These are phyloP conservation scores for Hanseniaspora taiwanica DNA, from an alignment of 805 yeast genomes.

Conservation along the genomic window DNA sequence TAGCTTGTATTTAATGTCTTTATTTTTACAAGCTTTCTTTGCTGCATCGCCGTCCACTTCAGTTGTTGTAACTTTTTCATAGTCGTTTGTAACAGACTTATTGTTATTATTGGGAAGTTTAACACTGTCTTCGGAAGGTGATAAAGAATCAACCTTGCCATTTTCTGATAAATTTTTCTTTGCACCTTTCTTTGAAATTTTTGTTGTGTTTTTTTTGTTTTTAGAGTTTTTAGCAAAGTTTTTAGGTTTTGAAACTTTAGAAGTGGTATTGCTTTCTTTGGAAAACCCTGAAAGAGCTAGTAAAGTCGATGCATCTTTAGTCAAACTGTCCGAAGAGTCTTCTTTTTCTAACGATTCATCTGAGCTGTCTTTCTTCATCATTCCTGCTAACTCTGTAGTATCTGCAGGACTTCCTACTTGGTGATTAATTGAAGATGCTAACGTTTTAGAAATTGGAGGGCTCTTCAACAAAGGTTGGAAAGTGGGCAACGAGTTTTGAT, in stretches of 20 bases:
- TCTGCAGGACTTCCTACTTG: no score
- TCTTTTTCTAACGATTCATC: background rate
- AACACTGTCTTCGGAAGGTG: background rate
- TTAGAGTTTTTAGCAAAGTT: background rate
- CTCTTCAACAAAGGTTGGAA: no score
- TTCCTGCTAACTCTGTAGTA: no score
- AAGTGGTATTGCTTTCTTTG: no score
- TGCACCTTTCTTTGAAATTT: background rate
- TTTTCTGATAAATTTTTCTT: no score
- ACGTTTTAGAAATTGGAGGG: no score
- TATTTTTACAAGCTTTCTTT: slow-evolving; percentile 12
- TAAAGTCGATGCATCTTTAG: background rate
- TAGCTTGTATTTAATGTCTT: slow-evolving; percentile 22
- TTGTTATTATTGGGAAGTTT: slow-evolving; percentile 1
- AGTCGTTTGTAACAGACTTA: background rate
- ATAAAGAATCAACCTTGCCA: background rate
- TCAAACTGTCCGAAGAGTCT: background rate
- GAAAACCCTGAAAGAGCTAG: background rate
- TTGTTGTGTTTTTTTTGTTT: background rate
- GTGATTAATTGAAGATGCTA: no score
- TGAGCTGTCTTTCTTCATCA: no score
- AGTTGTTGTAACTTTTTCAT: background rate
- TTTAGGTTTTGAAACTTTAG: background rate
- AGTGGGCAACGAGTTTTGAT: no score
- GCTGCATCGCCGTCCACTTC: slow-evolving; percentile 1